Conservation (phyloP, 140 eudicot species). For the Artemisia princeps region DNA sequence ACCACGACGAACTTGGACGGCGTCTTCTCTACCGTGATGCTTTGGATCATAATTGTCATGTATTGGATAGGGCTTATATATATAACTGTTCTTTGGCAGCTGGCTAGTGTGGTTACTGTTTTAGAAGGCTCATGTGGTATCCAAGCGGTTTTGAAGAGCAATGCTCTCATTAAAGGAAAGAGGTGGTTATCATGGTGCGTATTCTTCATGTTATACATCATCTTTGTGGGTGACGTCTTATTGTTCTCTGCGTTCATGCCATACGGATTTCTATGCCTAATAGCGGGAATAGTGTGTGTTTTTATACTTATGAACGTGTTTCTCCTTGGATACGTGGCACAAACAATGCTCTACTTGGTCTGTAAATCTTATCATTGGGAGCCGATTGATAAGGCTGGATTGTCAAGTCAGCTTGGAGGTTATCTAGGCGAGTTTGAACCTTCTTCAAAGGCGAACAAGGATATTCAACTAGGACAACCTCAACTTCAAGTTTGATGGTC, state of each 20-base stretch:
- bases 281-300: slow-evolving; percentile 22
- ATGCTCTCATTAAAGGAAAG: slow-evolving; percentile 5
- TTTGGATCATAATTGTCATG: slow-evolving; percentile 14
- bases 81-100: slow-evolving; percentile 29
- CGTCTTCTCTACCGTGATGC: neutral
- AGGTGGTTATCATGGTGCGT: slow-evolving; percentile 20
- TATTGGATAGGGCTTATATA: slow-evolving; percentile 23
- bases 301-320: slow-evolving; percentile 22
- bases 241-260: neutral
- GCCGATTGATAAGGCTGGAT: slow-evolving; percentile 22
- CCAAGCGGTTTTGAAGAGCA: slow-evolving; percentile 25
- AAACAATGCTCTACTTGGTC: slow-evolving; percentile 27
- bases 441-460: neutral
- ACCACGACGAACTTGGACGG: neutral
- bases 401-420: slow-evolving; percentile 26
- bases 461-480: slow-evolving; percentile 20
- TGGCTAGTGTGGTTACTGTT: slow-evolving; percentile 33
- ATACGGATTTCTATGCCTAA: neutral
- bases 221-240: slow-evolving; percentile 19
- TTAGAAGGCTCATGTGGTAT: slow-evolving; percentile 26
- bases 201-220: slow-evolving; percentile 31
- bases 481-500: slow-evolving; percentile 14
- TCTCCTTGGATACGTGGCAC: slow-evolving; percentile 23
- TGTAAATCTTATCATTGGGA: slow-evolving; percentile 34
- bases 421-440: slow-evolving; percentile 26